Evolutionary conservation across 345 rosid genomes (phyloP), one percentile per base, ranked within the genome.

Genomic region (Salix exigua): DNA sequence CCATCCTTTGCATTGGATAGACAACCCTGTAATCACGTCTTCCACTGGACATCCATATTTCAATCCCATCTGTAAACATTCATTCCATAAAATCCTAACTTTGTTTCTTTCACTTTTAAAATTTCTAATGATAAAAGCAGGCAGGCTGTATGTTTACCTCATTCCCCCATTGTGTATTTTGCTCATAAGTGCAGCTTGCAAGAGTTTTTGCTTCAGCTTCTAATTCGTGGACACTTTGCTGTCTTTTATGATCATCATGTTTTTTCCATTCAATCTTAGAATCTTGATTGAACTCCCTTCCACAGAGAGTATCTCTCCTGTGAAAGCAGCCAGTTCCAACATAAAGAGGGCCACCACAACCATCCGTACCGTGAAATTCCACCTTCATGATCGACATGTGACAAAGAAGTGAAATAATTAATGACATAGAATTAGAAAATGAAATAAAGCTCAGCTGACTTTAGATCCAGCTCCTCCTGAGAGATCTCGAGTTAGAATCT

Each of bases 281-380:
- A 16, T 71, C 80, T 40, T 68, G 74, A 38, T 40, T 74, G 61
- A 75, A 73, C 48, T 77, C 77, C 78, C 77, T 83, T 51, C 97
- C 93, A 46, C 87, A 82, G 0, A 94, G 87, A 65, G 72, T 81
- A 72, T 90, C 93, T 86, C 98, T 88, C 83, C 96, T 87, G 79
- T 92, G 97, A 77, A 94, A 87, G 79, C 97, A 91, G 65, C 97
- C 94, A 19, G 87, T 92, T 76, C 97, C 97, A 63, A 89, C 4
- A 73, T 87, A 94, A 1, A 84, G 31, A 42, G 89, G 89, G 1
- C 98, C 95, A 64, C 94, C 98, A 79, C 73, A 75, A 63, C 94
- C 95, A 83, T 94, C 95, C 68, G 81, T 3, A 33, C 96, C 90
- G 66, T 75, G 83, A 50, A 92, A 86, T 48, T 92, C 93, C 62